These are phyloP conservation scores for Aspergillus tamarii DNA, from an alignment of 2,329 filamentous ascomycete species.

Conservation along the genomic window DNA sequence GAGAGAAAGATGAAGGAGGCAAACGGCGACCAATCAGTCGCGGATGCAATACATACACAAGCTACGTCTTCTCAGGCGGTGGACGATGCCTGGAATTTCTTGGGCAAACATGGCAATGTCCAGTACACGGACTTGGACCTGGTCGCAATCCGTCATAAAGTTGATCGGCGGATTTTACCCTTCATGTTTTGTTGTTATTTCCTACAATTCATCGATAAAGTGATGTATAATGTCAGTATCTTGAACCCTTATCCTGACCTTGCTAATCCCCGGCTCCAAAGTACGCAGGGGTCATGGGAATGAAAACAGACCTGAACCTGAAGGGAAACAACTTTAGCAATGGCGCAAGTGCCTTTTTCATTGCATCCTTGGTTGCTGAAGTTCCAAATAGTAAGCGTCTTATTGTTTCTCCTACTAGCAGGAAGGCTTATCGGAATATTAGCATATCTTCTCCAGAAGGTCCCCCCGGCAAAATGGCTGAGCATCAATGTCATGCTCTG, in stretches of 20 bases:
- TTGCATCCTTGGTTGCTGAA: slow-evolving; percentile 61
- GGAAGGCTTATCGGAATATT: slow-evolving; percentile 24
- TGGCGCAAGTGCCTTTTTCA: slow-evolving; percentile 63
- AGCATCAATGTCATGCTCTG: slow-evolving; percentile 62
- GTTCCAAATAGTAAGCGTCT: slow-evolving; percentile 56
- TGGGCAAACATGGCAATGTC: background rate
- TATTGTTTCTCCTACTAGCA: background rate
- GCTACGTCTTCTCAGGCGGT: background rate
- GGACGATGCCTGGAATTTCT: background rate
- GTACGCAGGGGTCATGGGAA: slow-evolving; percentile 67
- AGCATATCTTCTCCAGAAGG: slow-evolving; percentile 28
- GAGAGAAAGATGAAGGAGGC: background rate
- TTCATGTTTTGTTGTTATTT: slow-evolving; percentile 37
- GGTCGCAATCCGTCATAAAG: slow-evolving; percentile 24
- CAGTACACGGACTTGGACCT: background rate
- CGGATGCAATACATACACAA: background rate
- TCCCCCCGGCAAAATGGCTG: slow-evolving; percentile 50
- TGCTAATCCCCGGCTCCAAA: background rate
- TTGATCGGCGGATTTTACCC: slow-evolving; percentile 36
- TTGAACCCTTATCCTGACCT: background rate
- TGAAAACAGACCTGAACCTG: slow-evolving; percentile 57
- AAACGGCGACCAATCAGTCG: background rate
- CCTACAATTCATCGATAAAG: slow-evolving; percentile 40
- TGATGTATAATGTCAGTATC: slow-evolving; percentile 33
- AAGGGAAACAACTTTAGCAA: slow-evolving; percentile 63